phyloP scores from a whole-genome alignment of 2,329 filamentous ascomycete genomes.

The Raffaelea deltoideospora region DNA sequence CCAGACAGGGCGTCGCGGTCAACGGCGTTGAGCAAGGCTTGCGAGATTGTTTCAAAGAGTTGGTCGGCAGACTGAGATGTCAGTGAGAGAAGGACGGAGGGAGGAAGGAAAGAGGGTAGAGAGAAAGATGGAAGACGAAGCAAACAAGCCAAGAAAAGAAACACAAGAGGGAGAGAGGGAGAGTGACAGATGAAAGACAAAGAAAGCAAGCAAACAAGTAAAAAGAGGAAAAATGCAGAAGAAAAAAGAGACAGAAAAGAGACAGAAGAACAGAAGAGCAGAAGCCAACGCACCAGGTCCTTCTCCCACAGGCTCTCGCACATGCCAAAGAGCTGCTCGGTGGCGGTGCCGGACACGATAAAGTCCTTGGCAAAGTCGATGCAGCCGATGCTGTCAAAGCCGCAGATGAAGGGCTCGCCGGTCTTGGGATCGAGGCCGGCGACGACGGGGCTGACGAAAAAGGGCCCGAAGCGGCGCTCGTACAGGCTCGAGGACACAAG shows the following conservation, averaged over 20 bases:
- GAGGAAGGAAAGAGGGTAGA: too few species aligned
- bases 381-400: slow-evolving; percentile 97
- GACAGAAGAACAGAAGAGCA: neutral
- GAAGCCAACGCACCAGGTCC: slow-evolving; percentile 55
- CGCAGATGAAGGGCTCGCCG: slow-evolving; percentile 92
- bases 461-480: slow-evolving; percentile 90
- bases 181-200: too few species aligned
- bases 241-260: neutral
- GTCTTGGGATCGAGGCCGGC: slow-evolving; percentile 91
- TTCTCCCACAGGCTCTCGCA: slow-evolving; percentile 98
- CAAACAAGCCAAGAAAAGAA: too few species aligned
- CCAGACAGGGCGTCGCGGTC: slow-evolving; percentile 93
- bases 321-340: slow-evolving; percentile 96
- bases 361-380: slow-evolving; percentile 99
- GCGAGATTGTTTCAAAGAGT: slow-evolving; percentile 95
- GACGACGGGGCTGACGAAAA: slow-evolving; percentile 89
- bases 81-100: too few species aligned
- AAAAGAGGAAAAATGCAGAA: too few species aligned
- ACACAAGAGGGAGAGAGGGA: too few species aligned
- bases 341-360: slow-evolving; percentile 91
- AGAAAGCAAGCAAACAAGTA: too few species aligned
- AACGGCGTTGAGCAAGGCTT: slow-evolving; percentile 86
- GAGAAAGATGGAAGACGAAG: too few species aligned
- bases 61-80: slow-evolving; percentile 84
- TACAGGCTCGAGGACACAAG: slow-evolving; percentile 83